These are phyloP conservation scores for Vitis rupestris DNA, from an alignment of 164 flowering plant species.

Conservation along the genomic window DNA sequence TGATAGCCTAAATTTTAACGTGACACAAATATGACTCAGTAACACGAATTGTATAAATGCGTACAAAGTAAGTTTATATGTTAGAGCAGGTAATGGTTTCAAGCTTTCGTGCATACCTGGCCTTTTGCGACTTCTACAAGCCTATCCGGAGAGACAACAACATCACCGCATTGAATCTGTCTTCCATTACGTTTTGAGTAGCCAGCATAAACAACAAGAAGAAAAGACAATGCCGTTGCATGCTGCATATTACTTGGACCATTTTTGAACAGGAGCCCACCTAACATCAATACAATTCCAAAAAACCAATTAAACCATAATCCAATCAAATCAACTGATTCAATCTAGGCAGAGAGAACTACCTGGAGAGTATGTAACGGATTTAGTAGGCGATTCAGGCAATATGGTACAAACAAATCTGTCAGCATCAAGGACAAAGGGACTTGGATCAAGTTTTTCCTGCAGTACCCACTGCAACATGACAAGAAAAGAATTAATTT, in stretches of 20 bases:
- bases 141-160: constrained; percentile 24
- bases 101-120: constrained; percentile 27
- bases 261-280: constrained; percentile 53
- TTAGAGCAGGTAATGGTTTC: no score
- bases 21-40: no score
- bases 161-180: constrained; percentile 31
- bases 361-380: constrained; percentile 52
- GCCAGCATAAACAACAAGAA: constrained; percentile 39
- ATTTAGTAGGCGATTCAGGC: not conserved
- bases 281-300: constrained; percentile 14
- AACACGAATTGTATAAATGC: no score
- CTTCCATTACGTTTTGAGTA: constrained; percentile 14
- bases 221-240: constrained; percentile 49
- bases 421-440: no score
- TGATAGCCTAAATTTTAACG: no score
- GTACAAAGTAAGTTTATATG: no score
- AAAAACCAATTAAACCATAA: not conserved
- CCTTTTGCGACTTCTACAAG: constrained; percentile 32
- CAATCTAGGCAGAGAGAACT: not conserved
- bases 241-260: constrained; percentile 61
- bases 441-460: no score
- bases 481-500: no score
- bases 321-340: not conserved
- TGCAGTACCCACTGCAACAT: no score
- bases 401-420: no score